These are phyloP conservation scores for Coemansia sp. DNA, from an alignment of 192 early-diverging fungal species.

Conservation along the genomic window DNA sequence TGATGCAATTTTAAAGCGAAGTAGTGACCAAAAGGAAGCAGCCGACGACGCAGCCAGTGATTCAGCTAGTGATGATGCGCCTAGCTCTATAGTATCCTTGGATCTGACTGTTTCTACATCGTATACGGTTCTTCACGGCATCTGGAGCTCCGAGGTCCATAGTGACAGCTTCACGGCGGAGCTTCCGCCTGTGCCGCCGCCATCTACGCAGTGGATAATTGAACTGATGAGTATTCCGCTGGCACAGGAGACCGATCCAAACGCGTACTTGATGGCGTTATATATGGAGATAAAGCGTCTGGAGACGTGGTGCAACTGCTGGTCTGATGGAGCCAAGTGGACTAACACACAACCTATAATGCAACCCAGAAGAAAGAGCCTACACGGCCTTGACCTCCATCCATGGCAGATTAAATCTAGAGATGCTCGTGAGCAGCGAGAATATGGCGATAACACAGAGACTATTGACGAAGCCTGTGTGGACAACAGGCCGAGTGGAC, in stretches of 20 bases:
- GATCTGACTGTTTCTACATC: conserved; percentile 5
- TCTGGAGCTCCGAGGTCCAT: conserved; percentile 23
- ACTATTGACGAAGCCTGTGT: background rate
- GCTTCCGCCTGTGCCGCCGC: conserved; percentile 26
- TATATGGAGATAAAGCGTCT: conserved; percentile 38
- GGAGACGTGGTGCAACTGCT: conserved; percentile 39
- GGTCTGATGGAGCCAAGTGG: conserved; percentile 34
- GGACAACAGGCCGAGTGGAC: background rate
- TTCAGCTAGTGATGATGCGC: background rate
- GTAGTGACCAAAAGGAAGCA: background rate
- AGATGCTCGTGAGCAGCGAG: background rate
- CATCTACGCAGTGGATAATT: conserved; percentile 47
- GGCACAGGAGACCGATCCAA: conserved; percentile 26
- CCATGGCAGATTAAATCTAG: conserved; percentile 16
- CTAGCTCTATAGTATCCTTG: conserved; percentile 8
- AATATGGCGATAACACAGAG: background rate
- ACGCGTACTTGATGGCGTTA: conserved; percentile 17
- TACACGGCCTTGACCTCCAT: background rate
- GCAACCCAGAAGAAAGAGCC: background rate
- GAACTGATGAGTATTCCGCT: conserved; percentile 46
- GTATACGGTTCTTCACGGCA: conserved; percentile 31
- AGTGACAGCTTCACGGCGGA: conserved; percentile 4
- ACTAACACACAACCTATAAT: background rate
- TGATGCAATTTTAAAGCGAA: background rate
- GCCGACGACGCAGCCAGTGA: background rate